Percentiles rank a stretch among this genome's conserved stretches.
phyloP scores from a whole-genome alignment of 1,284 basidiomycete genomes.

The Pholiota adiposa region DNA sequence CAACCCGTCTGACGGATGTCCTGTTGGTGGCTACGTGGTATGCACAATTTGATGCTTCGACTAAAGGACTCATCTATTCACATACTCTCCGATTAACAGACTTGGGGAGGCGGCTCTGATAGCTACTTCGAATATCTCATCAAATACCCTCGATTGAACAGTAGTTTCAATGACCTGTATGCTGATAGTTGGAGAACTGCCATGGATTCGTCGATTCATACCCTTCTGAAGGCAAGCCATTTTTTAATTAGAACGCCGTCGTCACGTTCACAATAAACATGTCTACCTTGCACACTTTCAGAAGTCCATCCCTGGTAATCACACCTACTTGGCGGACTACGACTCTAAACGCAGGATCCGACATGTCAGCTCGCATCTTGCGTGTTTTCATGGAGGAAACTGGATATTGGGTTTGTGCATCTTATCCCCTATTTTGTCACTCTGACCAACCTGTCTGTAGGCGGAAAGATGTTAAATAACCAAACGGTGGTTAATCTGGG shows the following conservation, averaged over 20 bases:
- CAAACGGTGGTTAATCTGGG: conserved; percentile 67
- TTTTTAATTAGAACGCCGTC: too few species aligned
- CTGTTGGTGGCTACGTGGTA: conserved; percentile 64
- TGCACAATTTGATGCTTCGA: conserved; percentile 33
- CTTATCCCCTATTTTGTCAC: background rate
- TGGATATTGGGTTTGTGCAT: conserved; percentile 61
- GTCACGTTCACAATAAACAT: too few species aligned
- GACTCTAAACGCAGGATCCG: conserved; percentile 47
- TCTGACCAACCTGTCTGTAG: conserved; percentile 31
- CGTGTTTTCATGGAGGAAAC: conserved; percentile 74
- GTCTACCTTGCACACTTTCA: too few species aligned
- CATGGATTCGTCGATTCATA: conserved; percentile 68
- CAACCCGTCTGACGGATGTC: conserved; percentile 55
- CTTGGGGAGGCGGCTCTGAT: conserved; percentile 70
- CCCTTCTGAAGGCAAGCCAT: conserved; percentile 51
- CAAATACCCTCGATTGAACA: conserved; percentile 71
- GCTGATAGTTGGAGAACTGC: conserved; percentile 69
- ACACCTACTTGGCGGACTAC: conserved; percentile 63
- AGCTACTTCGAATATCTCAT: conserved; percentile 81
- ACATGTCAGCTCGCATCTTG: conserved; percentile 70
- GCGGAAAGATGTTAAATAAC: conserved; percentile 68
- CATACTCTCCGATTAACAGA: conserved; percentile 37
- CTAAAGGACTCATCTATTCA: background rate
- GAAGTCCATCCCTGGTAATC: conserved; percentile 17
- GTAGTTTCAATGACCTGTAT: conserved; percentile 60